Conservation (phyloP, 1,139 yeast genomes). For the Kurtzmaniella quercitrusa region DNA sequence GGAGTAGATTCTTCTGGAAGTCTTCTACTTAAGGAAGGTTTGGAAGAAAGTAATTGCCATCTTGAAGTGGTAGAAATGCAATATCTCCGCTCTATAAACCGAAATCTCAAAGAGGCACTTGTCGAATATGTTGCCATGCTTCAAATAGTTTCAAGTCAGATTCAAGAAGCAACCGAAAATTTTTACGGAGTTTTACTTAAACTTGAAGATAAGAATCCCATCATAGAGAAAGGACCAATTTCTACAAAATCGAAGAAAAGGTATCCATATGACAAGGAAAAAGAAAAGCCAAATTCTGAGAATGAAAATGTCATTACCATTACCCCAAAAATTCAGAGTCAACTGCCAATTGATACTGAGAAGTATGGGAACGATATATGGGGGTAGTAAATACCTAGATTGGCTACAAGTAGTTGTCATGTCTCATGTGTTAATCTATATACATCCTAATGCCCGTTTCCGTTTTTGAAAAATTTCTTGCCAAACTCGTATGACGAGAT, state of each 20-base stretch:
- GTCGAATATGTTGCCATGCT: constrained; percentile 38
- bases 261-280: neutral
- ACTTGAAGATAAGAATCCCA: constrained; percentile 8
- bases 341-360: neutral
- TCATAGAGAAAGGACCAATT: neutral
- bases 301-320: neutral
- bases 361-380: neutral
- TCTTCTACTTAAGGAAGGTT: constrained; percentile 38
- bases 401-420: too few relatives aligned
- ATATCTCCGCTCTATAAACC: constrained; percentile 41
- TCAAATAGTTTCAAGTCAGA: constrained; percentile 26
- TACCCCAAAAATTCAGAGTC: neutral
- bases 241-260: neutral
- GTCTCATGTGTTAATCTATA: neutral
- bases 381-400: too few relatives aligned
- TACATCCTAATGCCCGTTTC: constrained; percentile 8
- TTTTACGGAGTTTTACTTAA: constrained; percentile 17
- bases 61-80: constrained; percentile 51
- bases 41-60: constrained; percentile 48
- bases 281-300: neutral
- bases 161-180: constrained; percentile 28
- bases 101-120: constrained; percentile 41
- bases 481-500: constrained; percentile 91
- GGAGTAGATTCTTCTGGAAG: constrained; percentile 44
- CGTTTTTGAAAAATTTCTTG: constrained; percentile 54